Percentiles rank a stretch among this genome's conserved stretches.
phyloP scores from a whole-genome alignment of 805 yeast genomes.

The Grigorovia jiainica region DNA sequence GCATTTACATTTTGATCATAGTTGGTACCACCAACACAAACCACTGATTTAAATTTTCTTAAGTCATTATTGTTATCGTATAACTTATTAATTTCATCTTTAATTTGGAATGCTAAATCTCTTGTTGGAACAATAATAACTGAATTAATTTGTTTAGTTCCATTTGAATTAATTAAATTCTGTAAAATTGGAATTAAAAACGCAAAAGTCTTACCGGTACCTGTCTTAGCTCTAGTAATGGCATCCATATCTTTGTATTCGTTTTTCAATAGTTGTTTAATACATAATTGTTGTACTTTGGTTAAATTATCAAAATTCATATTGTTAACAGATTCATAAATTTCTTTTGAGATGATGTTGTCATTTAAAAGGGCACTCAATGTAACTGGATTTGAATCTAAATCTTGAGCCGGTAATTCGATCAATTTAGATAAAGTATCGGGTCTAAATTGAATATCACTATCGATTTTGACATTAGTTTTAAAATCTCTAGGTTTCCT shows the following conservation, averaged over 20 bases:
- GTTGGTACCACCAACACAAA: constrained; percentile 63
- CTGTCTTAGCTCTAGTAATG: constrained; percentile 86
- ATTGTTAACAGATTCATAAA: constrained; percentile 30
- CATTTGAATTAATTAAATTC: constrained; percentile 32
- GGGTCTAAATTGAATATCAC: constrained; percentile 8
- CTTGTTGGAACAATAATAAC: constrained; percentile 83
- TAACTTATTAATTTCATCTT: constrained; percentile 49
- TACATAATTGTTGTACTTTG: constrained; percentile 57
- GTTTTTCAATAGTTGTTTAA: constrained; percentile 44
- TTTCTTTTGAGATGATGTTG: constrained; percentile 19
- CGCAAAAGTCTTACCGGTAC: constrained; percentile 91
- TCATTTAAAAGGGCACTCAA: constrained; percentile 23
- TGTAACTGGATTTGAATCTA: constrained; percentile 14
- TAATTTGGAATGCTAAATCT: constrained; percentile 80
- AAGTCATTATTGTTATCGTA: constrained; percentile 22
- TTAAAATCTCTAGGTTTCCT: too few relatives aligned
- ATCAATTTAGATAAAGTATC: constrained; percentile 12
- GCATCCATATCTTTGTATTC: constrained; percentile 42
- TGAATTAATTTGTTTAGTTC: constrained; percentile 38
- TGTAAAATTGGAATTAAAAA: constrained; percentile 75
- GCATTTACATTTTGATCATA: constrained; percentile 30
- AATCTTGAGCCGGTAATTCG: constrained; percentile 7
- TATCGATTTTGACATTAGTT: neutral
- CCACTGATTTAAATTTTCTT: constrained; percentile 32
- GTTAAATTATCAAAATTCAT: constrained; percentile 49